Base-by-base conservation (phyloP, 257 asterid genomes). In the Dorcoceras hygrometricum region DNA sequence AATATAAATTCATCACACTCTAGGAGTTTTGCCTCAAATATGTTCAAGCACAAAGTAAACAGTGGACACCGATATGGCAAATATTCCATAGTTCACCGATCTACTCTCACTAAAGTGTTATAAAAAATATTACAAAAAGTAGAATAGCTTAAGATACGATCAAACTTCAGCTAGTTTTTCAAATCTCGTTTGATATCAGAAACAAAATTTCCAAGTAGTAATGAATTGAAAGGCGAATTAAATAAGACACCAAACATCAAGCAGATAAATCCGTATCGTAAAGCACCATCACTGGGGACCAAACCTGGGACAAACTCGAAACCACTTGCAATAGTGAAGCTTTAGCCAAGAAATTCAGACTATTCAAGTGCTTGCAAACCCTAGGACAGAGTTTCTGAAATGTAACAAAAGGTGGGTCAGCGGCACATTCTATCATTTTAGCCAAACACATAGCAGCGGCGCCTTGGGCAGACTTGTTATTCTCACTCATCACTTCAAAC, bases 401-500 rank as follows among this genome's bases (percentile, higher is more conserved):
- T 11, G 95, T 76, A 25, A 34, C 51, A 71, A 82, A 63, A 22
- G 96, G 96, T 0, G 89, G 83, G 34, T 79, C 87, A 3, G 86
- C 70, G 22, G 96, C 96, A 67, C 84, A 85, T 23, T 90, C 99
- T 60, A 90, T 90, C 88, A 90, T 83, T 76, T 82, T 94, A 7
- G 98, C 89, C 85, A 94, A 79, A 69, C 96, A 89, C 86, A 87
- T 56, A 1, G 96, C 95, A 0, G 98, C 99, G 31, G 94, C 99
- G 8, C 90, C 86, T 68, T 94, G 99, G 18, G 95, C 98, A 22
- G 79, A 82, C 76, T 91, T 94, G 73, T 78, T 90, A 68, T 84
- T 94, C 91, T 94, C 99, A 50, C 78, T 76, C 99, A 94, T 89
- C 32, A 91, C 89, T 76, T 94, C 99, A 60, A 94, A 90, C 77